Percentiles rank a stretch among this genome's conserved stretches.
Conservation (phyloP, 192 early-diverging fungal species). For the Coemansia sp. region DNA sequence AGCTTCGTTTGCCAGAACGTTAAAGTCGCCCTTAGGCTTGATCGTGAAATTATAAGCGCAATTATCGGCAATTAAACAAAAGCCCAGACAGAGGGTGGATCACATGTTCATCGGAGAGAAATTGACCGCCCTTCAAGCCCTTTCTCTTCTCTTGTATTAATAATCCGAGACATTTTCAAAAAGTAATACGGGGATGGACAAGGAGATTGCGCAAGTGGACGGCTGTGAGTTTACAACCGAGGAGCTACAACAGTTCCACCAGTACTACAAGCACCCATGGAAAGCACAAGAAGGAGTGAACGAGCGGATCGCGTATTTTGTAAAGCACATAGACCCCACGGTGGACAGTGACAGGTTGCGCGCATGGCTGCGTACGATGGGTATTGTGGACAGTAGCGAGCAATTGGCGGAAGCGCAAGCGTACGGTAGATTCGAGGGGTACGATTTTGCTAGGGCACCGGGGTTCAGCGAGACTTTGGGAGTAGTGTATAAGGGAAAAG, state of each 20-base stretch:
- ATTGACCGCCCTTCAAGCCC: no score
- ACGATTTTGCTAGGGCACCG: constrained; percentile 34
- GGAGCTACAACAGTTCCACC: constrained; percentile 51
- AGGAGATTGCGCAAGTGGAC: constrained; percentile 38
- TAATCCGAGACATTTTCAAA: no score
- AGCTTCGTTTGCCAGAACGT: no score
- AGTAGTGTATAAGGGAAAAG: constrained; percentile 18
- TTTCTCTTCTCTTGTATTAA: no score
- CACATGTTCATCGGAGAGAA: no score
- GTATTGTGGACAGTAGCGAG: constrained; percentile 18
- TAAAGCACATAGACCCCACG: constrained; percentile 3
- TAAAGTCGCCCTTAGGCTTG: no score
- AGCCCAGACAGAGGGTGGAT: no score
- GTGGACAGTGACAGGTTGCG: constrained; percentile 22
- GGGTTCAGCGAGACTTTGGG: constrained; percentile 39
- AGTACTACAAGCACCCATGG: constrained; percentile 40
- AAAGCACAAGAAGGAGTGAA: constrained; percentile 3
- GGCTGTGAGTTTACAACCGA: constrained; percentile 41
- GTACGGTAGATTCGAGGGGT: constrained; percentile 40
- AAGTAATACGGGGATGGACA: not conserved
- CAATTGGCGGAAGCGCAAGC: constrained; percentile 4
- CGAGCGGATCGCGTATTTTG: constrained; percentile 35
- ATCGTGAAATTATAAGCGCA: no score
- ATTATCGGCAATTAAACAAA: no score
- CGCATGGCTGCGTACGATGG: constrained; percentile 43